Evolutionary conservation across 2,329 filamentous ascomycete genomes (phyloP), one percentile per base, ranked within the genome.

Genomic region (Neofusicoccum ribis): DNA sequence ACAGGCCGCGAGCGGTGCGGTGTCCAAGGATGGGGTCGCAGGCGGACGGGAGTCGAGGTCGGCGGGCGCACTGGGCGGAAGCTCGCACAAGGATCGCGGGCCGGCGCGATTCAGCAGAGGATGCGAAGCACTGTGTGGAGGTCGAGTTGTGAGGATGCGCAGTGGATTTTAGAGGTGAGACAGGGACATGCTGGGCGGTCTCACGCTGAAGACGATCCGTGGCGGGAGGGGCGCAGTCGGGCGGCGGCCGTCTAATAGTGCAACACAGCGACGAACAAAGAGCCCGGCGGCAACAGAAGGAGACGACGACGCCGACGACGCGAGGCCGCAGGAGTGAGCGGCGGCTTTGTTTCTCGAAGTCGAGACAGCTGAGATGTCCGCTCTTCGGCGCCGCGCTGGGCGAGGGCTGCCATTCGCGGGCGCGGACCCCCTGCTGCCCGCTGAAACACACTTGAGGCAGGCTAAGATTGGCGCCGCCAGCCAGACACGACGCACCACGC

Each of bases 31-130:
- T 31, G 17, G 36, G 58, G 44, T 41, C 59, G 46, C 17, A 47
- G 56, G 31, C 27, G 43, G 17, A 17, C 56, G 34, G 34, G n/a
- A 52, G 15, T 60, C 44, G 56, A 27, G 56, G 43, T 47, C 41
- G 36, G 34, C 51, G 17, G 36, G 46, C 44, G n/a, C 46, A 37
- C 34, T 41, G 31, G 31, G 44, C 58, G 27, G 58, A 49, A 17
- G 58, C 58, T 51, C 47, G 59, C 59, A 62, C 59, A 51, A 51
- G 59, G 47, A 62, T 62, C 59, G 59, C 59, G 59, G 47, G 47
- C 47, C 59, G 59, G 59, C 59, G 47, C 59, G 59, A 62, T 62
- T 62, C 59, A 62, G 46, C 8, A 60, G 17, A 60, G 43, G 56
- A 47, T 47, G 54, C 56, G 56, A 31, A 39, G 46, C 41, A 5